Conservation (phyloP, 2,329 filamentous ascomycete genomes). For the Phialophora expanda region DNA sequence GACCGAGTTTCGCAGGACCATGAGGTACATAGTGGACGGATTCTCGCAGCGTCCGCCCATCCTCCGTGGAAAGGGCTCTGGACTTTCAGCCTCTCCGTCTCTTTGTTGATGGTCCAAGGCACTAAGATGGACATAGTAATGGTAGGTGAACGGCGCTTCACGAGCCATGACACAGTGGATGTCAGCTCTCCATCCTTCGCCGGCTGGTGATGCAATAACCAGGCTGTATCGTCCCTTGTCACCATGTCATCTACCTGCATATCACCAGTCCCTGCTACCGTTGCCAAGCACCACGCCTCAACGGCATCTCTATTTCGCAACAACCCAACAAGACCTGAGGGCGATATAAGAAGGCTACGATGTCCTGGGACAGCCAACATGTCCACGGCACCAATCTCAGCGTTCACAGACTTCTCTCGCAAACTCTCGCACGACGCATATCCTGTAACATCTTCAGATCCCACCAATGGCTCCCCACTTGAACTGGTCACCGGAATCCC, state of each 20-base stretch:
- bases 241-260: constrained; percentile 12
- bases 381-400: not conserved
- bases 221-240: not conserved
- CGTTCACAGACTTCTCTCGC: not conserved
- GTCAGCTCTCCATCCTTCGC: not conserved
- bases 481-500: constrained; percentile 47
- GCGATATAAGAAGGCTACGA: constrained; percentile 1
- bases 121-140: not conserved
- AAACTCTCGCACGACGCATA: not conserved
- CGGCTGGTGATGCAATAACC: not conserved
- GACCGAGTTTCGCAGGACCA: not conserved
- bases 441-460: constrained; percentile 21
- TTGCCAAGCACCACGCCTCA: not conserved
- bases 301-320: not conserved
- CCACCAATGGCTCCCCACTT: constrained; percentile 27
- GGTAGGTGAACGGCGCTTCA: not conserved
- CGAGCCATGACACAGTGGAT: not conserved
- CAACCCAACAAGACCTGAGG: not conserved
- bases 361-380: not conserved
- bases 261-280: not conserved
- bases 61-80: not conserved
- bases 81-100: not conserved
- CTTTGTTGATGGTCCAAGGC: not conserved
- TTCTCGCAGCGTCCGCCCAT: not conserved
- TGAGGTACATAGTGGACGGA: not conserved